Conservation (phyloP, 1,139 yeast species). For the Arxiozyma heterogenica region DNA sequence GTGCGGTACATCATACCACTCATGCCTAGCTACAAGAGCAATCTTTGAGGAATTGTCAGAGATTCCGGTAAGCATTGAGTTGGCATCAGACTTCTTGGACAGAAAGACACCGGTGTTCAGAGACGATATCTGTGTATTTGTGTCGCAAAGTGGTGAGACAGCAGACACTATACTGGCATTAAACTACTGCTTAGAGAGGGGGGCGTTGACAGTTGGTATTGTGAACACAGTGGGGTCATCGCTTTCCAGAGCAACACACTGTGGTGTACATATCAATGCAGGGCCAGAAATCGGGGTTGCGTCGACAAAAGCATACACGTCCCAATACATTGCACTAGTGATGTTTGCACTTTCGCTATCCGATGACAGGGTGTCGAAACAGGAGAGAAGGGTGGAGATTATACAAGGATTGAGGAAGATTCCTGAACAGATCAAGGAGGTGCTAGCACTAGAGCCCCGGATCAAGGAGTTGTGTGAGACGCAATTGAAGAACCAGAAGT, state of each 20-base stretch:
- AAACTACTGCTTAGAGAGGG: slow-evolving; percentile 92
- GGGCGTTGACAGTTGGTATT: slow-evolving; percentile 94
- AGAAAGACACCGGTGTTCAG: slow-evolving; percentile 93
- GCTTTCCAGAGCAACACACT: slow-evolving; percentile 90
- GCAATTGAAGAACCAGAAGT: slow-evolving; percentile 69
- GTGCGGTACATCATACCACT: slow-evolving; percentile 98
- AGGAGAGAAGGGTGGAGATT: slow-evolving; percentile 71
- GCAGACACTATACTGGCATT: slow-evolving; percentile 97
- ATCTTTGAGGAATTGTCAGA: slow-evolving; percentile 95
- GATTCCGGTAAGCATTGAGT: slow-evolving; percentile 90
- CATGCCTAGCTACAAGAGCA: slow-evolving; percentile 94
- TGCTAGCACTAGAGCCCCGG: slow-evolving; percentile 60
- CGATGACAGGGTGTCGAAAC: slow-evolving; percentile 76
- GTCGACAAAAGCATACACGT: slow-evolving; percentile 98
- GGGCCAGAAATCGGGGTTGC: slow-evolving; percentile 99
- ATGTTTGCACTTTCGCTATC: slow-evolving; percentile 93
- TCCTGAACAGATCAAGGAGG: slow-evolving; percentile 77
- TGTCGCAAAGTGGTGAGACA: slow-evolving; percentile 98
- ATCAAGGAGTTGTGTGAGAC: slow-evolving; percentile 70
- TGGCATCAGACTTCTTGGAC: slow-evolving; percentile 96
- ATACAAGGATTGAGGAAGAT: slow-evolving; percentile 77
- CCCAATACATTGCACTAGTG: slow-evolving; percentile 93
- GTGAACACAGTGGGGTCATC: slow-evolving; percentile 93
- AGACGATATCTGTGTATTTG: slow-evolving; percentile 96
- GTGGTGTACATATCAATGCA: slow-evolving; percentile 99